These are phyloP conservation scores for Kurtzmaniella quercitrusa DNA, from an alignment of 1,139 yeast species.

Conservation along the genomic window DNA sequence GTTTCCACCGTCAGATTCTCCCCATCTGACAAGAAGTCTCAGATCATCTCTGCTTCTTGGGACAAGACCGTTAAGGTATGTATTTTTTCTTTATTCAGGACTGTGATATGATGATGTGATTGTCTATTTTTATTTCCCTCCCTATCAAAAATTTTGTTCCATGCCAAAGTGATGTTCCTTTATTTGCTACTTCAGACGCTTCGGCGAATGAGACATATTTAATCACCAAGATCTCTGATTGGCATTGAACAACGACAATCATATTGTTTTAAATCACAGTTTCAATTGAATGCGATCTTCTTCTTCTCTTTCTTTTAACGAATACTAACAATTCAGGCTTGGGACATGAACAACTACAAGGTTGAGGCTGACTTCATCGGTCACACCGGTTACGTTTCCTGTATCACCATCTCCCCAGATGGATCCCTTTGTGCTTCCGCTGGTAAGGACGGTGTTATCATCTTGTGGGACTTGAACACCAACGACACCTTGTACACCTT, in stretches of 20 bases:
- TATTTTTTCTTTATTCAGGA: conserved; percentile 17
- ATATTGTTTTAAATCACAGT: neutral
- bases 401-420: conserved; percentile 99
- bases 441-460: conserved; percentile 98
- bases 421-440: conserved; percentile 99
- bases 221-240: conserved; percentile 99
- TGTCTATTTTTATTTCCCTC: conserved; percentile 11
- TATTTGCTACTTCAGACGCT: conserved; percentile 99
- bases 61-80: conserved; percentile 99
- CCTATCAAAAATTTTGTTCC: conserved; percentile 9
- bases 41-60: conserved; percentile 98
- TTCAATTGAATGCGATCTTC: conserved; percentile 21
- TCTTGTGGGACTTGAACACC: conserved; percentile 96
- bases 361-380: conserved; percentile 97
- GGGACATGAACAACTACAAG: conserved; percentile 88
- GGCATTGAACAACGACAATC: conserved; percentile 5
- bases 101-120: conserved; percentile 4
- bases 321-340: conserved; percentile 53
- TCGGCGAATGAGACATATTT: conserved; percentile 89
- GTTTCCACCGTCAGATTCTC: conserved; percentile 96
- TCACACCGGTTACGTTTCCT: conserved; percentile 98
- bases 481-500: conserved; percentile 91
- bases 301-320: conserved; percentile 17
- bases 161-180: conserved; percentile 51
- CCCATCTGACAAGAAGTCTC: conserved; percentile 68